A percentile compares a stretch with the other conserved stretches of the same genome.
Conservation (phyloP, 2,329 filamentous ascomycete genomes). For the Alternaria metachromatica region DNA sequence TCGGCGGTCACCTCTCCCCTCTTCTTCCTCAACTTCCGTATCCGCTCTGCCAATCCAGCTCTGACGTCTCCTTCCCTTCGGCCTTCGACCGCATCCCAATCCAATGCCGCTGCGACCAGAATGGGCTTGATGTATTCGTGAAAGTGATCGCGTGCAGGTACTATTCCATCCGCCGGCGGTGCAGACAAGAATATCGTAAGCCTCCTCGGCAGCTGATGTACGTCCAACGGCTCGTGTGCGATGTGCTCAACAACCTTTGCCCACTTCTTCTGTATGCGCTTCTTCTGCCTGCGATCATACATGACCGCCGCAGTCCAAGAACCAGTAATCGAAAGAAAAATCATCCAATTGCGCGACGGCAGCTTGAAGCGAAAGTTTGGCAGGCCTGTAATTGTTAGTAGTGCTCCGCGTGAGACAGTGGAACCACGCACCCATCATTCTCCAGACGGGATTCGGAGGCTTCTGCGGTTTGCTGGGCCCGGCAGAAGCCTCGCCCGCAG, state of each 20-base stretch:
- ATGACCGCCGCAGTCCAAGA: conserved; percentile 80
- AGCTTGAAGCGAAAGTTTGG: conserved; percentile 83
- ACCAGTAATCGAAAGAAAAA: conserved; percentile 83
- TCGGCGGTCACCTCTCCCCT: conserved; percentile 60
- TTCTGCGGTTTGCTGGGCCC: conserved; percentile 36
- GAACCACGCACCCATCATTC: conserved; percentile 47
- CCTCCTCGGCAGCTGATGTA: conserved; percentile 78
- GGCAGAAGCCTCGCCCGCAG: conserved; percentile 27
- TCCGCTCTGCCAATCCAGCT: conserved; percentile 83
- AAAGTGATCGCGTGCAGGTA: conserved; percentile 90
- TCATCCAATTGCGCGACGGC: conserved; percentile 96
- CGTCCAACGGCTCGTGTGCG: conserved; percentile 74
- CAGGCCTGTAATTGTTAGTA: conserved; percentile 63
- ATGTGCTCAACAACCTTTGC: conserved; percentile 83
- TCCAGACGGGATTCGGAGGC: conserved; percentile 48
- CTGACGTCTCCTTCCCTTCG: conserved; percentile 91
- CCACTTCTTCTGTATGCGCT: conserved; percentile 85
- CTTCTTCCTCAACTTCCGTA: conserved; percentile 70
- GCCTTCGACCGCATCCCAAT: conserved; percentile 96
- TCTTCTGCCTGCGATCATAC: conserved; percentile 93
- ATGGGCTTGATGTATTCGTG: conserved; percentile 95
- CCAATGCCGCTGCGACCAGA: conserved; percentile 84
- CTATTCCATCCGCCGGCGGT: conserved; percentile 84
- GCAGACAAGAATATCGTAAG: conserved; percentile 85
- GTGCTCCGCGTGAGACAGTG: conserved; percentile 1